Percentiles rank a stretch among this genome's conserved stretches.
Conservation (phyloP, 805 yeast genomes). For the Candida corydali region DNA sequence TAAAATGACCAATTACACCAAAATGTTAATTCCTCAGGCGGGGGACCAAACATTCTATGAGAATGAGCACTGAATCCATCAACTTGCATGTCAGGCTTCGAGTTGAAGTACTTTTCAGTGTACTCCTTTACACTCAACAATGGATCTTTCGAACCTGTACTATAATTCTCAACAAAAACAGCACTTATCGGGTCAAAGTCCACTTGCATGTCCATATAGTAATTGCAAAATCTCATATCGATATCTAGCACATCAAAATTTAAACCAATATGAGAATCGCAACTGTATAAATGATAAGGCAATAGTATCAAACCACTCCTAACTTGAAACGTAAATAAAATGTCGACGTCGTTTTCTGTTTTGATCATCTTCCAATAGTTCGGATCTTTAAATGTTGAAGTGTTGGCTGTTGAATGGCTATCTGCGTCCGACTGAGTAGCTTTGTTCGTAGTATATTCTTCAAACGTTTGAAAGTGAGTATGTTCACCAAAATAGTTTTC, state of each 20-base stretch:
- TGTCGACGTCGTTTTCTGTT: constrained; percentile 71
- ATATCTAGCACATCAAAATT: constrained; percentile 63
- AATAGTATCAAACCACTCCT: constrained; percentile 66
- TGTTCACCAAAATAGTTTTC: constrained; percentile 91
- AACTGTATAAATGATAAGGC: constrained; percentile 70
- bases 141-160: constrained; percentile 18
- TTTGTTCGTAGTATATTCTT: constrained; percentile 68
- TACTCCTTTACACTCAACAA: constrained; percentile 24
- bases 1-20: constrained; percentile 87
- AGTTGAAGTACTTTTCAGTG: constrained; percentile 10
- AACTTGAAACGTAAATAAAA: constrained; percentile 67
- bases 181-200: constrained; percentile 57
- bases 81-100: constrained; percentile 43
- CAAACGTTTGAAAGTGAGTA: constrained; percentile 78
- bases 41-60: constrained; percentile 89
- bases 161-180: constrained; percentile 23
- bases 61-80: constrained; percentile 71
- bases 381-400: not conserved
- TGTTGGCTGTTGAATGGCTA: not conserved
- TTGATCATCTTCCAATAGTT: constrained; percentile 41
- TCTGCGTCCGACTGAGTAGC: not conserved
- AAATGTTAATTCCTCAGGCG: constrained; percentile 85
- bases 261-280: constrained; percentile 56
- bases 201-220: constrained; percentile 88
- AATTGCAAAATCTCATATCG: constrained; percentile 83